Base-by-base conservation (phyloP, 495 filamentous ascomycete genomes). In the Glutinoglossum americanum region DNA sequence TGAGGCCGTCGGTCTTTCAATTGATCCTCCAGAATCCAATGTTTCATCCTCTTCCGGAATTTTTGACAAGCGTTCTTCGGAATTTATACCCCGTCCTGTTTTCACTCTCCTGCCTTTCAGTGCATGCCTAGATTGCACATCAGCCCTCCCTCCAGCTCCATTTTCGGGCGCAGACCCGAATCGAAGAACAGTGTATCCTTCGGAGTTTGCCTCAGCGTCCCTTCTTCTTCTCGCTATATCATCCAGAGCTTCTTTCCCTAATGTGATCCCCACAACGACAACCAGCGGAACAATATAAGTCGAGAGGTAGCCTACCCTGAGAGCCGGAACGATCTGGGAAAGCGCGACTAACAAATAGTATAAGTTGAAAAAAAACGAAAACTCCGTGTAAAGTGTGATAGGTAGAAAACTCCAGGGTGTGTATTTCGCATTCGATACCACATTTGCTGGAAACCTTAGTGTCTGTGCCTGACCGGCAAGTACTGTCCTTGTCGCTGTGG, bases 331-430 rank as follows among this genome's bases (percentile, higher is more conserved):
- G 41, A 85, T 82, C 70, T 99, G 93, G 15, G 89, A 95, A 45
- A 96, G 70, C 8, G 93, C 93, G 4, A 99, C 93, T 6, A 97
- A 76, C 8, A 99, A 76, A 68, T 97, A 99, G 64, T 99, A 99
- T 65, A 96, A 82, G 74, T 99, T 99, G 76, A 97, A 95, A 70
- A 99, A 99, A 71, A 97, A 97, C 49, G 88, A 94, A 65, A 99
- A 99, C 63, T 99, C 93, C 72, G 97, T 95, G 67, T 94, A 99
- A 13, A 97, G 73, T 0, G 93, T 97, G 26, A 87, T 75, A 3
- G 93, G 93, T 2, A 99, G 76, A 69, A 99, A 99, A 59, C 82
- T 92, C 75, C 87, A 86, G 0, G 87, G 79, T n/a, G 90, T 95
- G 65, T 96, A 99, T 77, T 96, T 96, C 45, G 93, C 89, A 70